These are phyloP conservation scores for Termitomyces sp. DNA, from an alignment of 768 basidiomycete species.

Conservation along the genomic window DNA sequence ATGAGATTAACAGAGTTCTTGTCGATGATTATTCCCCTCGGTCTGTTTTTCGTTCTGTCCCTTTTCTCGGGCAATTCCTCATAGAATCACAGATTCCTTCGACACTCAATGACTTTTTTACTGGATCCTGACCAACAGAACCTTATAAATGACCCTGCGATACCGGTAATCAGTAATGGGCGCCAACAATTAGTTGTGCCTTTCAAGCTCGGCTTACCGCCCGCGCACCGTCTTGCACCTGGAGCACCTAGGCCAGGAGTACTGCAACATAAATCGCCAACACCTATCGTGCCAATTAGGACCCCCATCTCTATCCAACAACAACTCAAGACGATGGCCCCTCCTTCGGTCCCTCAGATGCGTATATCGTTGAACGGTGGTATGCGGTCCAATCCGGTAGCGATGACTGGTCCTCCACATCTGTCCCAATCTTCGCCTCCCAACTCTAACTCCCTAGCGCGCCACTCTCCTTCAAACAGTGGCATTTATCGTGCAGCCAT, in stretches of 20 bases:
- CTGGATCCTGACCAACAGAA: background rate
- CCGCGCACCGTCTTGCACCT: background rate
- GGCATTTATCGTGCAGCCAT: background rate
- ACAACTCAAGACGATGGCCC: background rate
- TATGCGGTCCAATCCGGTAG: background rate
- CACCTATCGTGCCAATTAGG: background rate
- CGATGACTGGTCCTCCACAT: background rate
- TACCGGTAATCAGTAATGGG: background rate
- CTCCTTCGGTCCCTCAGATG: background rate
- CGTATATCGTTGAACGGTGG: background rate
- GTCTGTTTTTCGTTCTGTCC: background rate
- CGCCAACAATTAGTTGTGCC: background rate
- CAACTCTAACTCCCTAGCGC: background rate
- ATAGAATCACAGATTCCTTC: background rate
- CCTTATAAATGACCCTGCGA: background rate
- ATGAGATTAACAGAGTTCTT: background rate
- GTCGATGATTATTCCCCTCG: background rate
- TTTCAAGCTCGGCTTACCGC: background rate
- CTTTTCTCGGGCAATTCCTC: background rate
- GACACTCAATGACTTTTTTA: background rate
- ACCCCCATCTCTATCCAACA: background rate
- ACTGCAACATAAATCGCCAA: background rate
- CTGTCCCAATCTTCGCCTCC: background rate
- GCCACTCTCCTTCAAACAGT: background rate
- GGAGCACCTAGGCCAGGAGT: background rate